Evolutionary conservation across 2,329 filamentous ascomycete species (phyloP).

Genomic region (Ceratocystis alfenasii): DNA sequence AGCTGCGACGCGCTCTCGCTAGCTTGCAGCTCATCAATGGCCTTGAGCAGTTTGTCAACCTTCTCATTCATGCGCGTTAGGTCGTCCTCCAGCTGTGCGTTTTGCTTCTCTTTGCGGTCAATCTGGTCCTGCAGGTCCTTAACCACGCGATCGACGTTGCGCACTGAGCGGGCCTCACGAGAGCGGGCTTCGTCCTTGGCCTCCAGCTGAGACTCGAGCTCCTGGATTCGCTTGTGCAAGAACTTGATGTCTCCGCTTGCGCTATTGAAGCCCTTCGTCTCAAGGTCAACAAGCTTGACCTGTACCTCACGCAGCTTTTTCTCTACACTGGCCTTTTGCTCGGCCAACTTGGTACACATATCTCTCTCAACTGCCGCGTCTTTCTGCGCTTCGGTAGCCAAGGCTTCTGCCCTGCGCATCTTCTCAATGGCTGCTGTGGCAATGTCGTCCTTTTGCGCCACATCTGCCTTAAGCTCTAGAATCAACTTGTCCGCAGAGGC

Average conservation of each 20-base stretch:
- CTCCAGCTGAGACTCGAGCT: constrained; percentile 84
- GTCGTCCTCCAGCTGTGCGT: constrained; percentile 69
- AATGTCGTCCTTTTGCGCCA: constrained; percentile 90
- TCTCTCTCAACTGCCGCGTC: constrained; percentile 82
- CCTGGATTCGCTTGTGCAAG: constrained; percentile 84
- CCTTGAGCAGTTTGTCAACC: constrained; percentile 73
- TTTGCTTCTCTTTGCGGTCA: constrained; percentile 83
- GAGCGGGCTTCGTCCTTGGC: constrained; percentile 66
- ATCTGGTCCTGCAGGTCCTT: constrained; percentile 88
- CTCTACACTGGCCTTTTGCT: constrained; percentile 80
- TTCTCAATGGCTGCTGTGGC: constrained; percentile 86
- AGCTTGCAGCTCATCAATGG: constrained; percentile 87
- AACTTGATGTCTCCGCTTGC: constrained; percentile 93
- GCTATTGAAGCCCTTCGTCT: constrained; percentile 93
- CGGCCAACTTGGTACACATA: constrained; percentile 65
- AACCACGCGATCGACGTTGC: constrained; percentile 86
- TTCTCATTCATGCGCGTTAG: constrained; percentile 78
- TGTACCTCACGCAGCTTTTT: constrained; percentile 86
- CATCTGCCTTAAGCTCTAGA: constrained; percentile 72
- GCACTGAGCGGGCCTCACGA: constrained; percentile 73
- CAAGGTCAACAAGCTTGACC: constrained; percentile 77
- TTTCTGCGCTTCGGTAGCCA: constrained; percentile 81
- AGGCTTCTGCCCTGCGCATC: constrained; percentile 85
- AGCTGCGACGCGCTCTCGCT: constrained; percentile 74
- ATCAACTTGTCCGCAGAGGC: constrained; percentile 81